Conservation (phyloP, 768 basidiomycete genomes). For the Leccinum arenicola region DNA sequence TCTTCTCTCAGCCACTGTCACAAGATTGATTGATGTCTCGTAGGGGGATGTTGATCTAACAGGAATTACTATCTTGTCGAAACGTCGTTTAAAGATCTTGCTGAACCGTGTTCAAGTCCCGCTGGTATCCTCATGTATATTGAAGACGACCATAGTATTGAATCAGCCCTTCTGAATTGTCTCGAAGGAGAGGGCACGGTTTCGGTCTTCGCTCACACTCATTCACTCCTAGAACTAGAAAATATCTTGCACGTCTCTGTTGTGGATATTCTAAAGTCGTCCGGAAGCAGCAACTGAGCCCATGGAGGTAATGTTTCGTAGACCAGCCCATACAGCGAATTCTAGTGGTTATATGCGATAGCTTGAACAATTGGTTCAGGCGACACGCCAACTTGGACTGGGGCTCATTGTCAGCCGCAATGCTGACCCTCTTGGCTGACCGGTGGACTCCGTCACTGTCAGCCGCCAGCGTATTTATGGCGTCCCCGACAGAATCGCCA, state of each 20-base stretch:
- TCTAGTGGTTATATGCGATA: not conserved
- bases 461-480: slow-evolving; percentile 29
- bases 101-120: not conserved
- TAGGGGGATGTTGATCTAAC: slow-evolving; percentile 48
- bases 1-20: not conserved
- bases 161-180: not conserved
- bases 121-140: not conserved
- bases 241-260: not conserved
- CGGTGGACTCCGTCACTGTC: slow-evolving; percentile 9
- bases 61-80: not conserved
- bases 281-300: not conserved
- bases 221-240: not conserved
- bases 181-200: not conserved
- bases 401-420: slow-evolving; percentile 22
- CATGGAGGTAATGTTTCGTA: not conserved
- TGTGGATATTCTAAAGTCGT: not conserved
- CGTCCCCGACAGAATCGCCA: not conserved
- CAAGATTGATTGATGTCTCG: slow-evolving; percentile 17
- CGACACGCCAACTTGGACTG: not conserved
- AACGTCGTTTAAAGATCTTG: not conserved
- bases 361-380: not conserved
- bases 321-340: not conserved
- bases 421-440: slow-evolving; percentile 15
- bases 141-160: not conserved
- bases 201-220: not conserved